Base-by-base conservation (phyloP, 768 basidiomycete species). In the Myochromella boudieri region DNA sequence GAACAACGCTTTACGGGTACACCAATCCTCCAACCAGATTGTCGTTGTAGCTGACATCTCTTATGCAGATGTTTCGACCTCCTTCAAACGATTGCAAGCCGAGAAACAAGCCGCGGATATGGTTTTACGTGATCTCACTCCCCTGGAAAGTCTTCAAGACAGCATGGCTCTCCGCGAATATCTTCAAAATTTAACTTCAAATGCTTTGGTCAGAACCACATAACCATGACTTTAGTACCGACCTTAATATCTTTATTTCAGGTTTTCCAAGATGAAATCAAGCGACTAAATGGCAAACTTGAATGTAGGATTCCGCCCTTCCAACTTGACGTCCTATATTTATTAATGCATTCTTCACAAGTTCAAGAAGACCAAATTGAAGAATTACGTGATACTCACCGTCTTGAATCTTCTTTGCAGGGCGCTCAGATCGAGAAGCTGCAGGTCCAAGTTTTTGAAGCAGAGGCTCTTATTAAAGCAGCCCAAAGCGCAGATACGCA, bases 321-420 rank as follows among this genome's bases (percentile, higher is more conserved):
- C 4, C 14, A n/a, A 36, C 12, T 12, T 54, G 27, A 49, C 1
- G n/a, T n/a, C n/a, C n/a, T n/a, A n/a, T n/a, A n/a, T n/a, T n/a
- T n/a, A n/a, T n/a, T n/a, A n/a, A n/a, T 41, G 42, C 22, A 58
- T 20, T 29, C 11, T 39, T 17, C 40, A 12, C 31, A 55, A 95
- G 93, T 83, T 11, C 91, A 95, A 68, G 91, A 91, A 45, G 83
- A 82, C 42, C 86, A 86, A 6, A 75, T 92, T 9, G 86, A 89
- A 53, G 93, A 97, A 61, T 69, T 97, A 0, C 83, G 83, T 27
- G 89, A 93, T 52, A 90, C 82, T 6, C 94, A 95, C 60, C 77
- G 75, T 11, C 72, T 90, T 7, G 93, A 95, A 66, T 81, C 80
- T 10, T 64, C 76, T n/a, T 94, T 92, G 11, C 88, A 87, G 52